Percentiles rank a stretch among this genome's conserved stretches.
Evolutionary conservation across 2,329 filamentous ascomycete species (phyloP).

Genomic region (Botrytis paeoniae): DNA sequence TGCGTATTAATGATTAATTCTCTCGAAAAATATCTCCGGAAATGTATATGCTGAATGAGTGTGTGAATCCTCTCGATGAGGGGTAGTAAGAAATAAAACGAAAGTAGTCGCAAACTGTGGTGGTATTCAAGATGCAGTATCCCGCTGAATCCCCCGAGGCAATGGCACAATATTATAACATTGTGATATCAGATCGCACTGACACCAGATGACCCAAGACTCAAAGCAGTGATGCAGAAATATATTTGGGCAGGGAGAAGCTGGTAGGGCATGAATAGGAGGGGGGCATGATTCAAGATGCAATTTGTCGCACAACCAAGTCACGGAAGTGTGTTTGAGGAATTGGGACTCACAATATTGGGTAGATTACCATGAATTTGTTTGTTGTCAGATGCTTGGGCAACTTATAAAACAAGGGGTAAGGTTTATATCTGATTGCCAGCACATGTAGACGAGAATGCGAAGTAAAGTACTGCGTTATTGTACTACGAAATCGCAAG

Average conservation of each 20-base stretch:
- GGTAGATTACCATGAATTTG: conserved; percentile 3
- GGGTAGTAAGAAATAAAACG: not conserved
- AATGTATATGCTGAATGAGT: conserved; percentile 14
- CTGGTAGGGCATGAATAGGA: conserved; percentile 14
- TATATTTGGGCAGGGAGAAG: conserved; percentile 15
- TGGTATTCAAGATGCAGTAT: not conserved
- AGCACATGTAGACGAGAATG: conserved; percentile 2
- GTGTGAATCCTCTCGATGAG: not conserved
- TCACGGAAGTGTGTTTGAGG: conserved; percentile 8
- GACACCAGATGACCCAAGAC: conserved; percentile 21
- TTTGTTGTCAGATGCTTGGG: conserved; percentile 15
- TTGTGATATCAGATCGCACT: conserved; percentile 3
- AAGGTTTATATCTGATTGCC: conserved; percentile 19
- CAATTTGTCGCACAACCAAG: conserved; percentile 3
- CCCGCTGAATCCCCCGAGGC: not conserved
- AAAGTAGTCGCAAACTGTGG: conserved; percentile 11
- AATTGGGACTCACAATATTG: conserved; percentile 14
- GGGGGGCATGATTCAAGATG: conserved; percentile 15
- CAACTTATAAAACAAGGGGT: conserved; percentile 16
- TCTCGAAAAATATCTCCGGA: not conserved
- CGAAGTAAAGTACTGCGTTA: conserved; percentile 4
- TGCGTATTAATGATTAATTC: conserved; percentile 28
- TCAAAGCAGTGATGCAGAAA: conserved; percentile 19
- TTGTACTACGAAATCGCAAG: not conserved
- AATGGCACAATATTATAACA: conserved; percentile 18